These are phyloP conservation scores for Podospora pseudoanserina DNA, from an alignment of 495 filamentous ascomycete genomes.

Conservation along the genomic window DNA sequence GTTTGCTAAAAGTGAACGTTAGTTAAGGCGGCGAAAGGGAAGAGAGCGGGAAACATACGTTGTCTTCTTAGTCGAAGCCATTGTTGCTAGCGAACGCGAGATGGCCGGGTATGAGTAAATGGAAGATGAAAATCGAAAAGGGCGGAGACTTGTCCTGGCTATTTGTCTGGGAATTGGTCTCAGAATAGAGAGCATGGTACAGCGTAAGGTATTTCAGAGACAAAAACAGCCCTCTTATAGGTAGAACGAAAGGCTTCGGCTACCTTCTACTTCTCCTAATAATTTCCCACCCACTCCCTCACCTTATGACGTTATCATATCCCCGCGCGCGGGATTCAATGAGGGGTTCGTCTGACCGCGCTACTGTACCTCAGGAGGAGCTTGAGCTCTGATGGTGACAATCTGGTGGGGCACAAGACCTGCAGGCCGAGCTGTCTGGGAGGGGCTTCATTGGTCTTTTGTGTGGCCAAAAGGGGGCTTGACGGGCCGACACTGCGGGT, in stretches of 20 bases:
- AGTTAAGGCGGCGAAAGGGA: not conserved
- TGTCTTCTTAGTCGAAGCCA: conserved; percentile 38
- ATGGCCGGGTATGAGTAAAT: not conserved
- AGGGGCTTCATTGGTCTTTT: not conserved
- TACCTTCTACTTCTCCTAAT: not conserved
- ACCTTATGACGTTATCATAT: conserved; percentile 16
- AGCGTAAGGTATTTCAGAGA: not conserved
- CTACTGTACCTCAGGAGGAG: not conserved
- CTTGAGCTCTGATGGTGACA: not conserved
- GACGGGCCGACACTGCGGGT: not conserved
- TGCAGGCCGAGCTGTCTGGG: not conserved
- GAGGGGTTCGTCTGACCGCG: not conserved
- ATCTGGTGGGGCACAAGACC: not conserved
- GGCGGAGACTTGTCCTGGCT: not conserved
- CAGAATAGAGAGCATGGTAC: not conserved
- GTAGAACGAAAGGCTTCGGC: not conserved
- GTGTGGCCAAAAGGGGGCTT: not conserved
- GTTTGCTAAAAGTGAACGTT: no score
- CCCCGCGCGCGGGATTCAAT: not conserved
- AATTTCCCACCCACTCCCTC: conserved; percentile 9
- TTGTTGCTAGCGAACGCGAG: conserved; percentile 13
- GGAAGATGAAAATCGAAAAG: not conserved
- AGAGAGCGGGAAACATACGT: conserved; percentile 22
- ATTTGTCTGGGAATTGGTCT: not conserved
- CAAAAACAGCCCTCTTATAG: not conserved